Base-by-base conservation (phyloP, 495 filamentous ascomycete species). In the Xanthoparmelia taractica region DNA sequence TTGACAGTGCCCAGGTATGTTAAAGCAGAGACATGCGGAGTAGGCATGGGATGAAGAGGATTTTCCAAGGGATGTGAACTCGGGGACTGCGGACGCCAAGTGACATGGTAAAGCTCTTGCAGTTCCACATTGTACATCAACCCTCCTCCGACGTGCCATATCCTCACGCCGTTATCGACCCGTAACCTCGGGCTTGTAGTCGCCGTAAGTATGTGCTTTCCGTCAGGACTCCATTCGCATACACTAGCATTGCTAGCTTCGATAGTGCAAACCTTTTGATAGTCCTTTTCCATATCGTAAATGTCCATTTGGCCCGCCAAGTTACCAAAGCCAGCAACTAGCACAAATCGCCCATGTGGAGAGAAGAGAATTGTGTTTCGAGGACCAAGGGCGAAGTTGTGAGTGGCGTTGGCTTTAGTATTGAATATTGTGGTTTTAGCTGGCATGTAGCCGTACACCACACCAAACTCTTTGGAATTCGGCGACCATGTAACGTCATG, bases 401-500 rank as follows among this genome's bases (percentile, higher is more conserved):
- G 89, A 45, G 83, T 85, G 10, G 88, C 79, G 27, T 91, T 83
- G 69, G 89, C 94, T 61, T 88, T 85, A 64, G 84, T 80, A 73
- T 96, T 96, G 82, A 97, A 98, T 66, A 97, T 90, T 59, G 91
- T 96, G 2, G 94, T 94, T 78, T 97, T 97, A 25, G 95, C 90
- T 17, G 94, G 94, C 89, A 96, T 98, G 74, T 89, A 97, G 56
- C 94, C 94, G 71, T 98, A 98, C 27, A 96, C 84, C 27, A 98
- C 94, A 67, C 91, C 94, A 70, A 98, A 98, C 74, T 96, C 91
- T 76, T 90, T 93, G 41, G 90, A 93, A 74, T 92, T 96, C 27
- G 94, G 91, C 20, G 91, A 96, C 94, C 94, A 98, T n/a, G 88
- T 82, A 45, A 98, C 94, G 70, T 98, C 94, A 74, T 98, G 93